phyloP scores from a whole-genome alignment of 2,329 filamentous ascomycete species.

The Pseudocercospora crystallina region DNA sequence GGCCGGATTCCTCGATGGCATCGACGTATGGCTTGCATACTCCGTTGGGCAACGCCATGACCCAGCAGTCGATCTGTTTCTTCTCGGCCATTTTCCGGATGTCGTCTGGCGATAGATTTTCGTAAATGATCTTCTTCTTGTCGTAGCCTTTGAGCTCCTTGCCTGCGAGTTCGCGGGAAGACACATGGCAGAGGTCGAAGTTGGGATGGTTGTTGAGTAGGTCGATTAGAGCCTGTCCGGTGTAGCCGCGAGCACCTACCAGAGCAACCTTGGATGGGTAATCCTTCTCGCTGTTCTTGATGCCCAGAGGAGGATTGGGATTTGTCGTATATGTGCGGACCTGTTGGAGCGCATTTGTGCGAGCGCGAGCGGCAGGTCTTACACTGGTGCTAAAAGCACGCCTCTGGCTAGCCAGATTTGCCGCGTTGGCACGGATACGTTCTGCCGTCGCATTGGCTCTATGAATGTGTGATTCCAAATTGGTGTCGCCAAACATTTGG shows the following conservation, averaged over 20 bases:
- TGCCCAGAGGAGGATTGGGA: slow-evolving; percentile 85
- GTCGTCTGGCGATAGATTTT: slow-evolving; percentile 84
- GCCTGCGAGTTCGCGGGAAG: slow-evolving; percentile 86
- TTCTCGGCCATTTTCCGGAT: slow-evolving; percentile 79
- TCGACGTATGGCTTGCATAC: slow-evolving; percentile 94
- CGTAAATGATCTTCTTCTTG: slow-evolving; percentile 89
- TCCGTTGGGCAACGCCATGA: slow-evolving; percentile 94
- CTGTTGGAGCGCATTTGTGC: slow-evolving; percentile 19
- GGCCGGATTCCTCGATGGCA: slow-evolving; percentile 71
- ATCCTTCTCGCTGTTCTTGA: slow-evolving; percentile 82
- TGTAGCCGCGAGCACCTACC: slow-evolving; percentile 91
- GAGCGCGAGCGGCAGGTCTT: slow-evolving; percentile 23
- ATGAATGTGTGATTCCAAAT: slow-evolving; percentile 81
- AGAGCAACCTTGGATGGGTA: slow-evolving; percentile 77
- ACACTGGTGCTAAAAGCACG: slow-evolving; percentile 67
- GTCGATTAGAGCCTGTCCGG: slow-evolving; percentile 84
- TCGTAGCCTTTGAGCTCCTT: slow-evolving; percentile 85
- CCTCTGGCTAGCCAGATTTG: slow-evolving; percentile 41
- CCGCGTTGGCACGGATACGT: slow-evolving; percentile 51
- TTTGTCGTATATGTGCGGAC: slow-evolving; percentile 62
- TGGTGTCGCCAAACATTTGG: slow-evolving; percentile 84
- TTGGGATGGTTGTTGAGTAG: slow-evolving; percentile 84
- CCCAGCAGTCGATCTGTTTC: slow-evolving; percentile 89
- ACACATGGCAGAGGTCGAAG: slow-evolving; percentile 88
- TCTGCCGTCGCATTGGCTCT: slow-evolving; percentile 71